These are phyloP conservation scores for Haberlea rhodopensis DNA, from an alignment of 257 asterid species.

Conservation along the genomic window DNA sequence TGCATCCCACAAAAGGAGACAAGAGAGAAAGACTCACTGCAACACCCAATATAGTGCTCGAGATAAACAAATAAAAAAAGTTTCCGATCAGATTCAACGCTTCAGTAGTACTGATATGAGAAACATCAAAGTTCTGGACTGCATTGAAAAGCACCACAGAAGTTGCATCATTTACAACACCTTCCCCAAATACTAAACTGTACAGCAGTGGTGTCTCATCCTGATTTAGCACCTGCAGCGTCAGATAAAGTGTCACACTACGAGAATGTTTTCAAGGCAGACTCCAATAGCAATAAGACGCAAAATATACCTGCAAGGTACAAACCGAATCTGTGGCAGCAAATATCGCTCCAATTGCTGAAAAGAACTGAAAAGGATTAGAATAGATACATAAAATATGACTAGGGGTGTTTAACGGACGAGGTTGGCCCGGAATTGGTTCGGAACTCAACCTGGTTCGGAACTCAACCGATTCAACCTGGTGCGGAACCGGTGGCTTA, in stretches of 20 bases:
- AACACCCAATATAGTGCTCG: conserved; percentile 55
- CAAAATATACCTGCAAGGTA: conserved; percentile 54
- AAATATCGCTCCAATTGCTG: conserved; percentile 73
- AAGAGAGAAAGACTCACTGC: conserved; percentile 38
- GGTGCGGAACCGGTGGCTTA: no score
- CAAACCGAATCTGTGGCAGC: conserved; percentile 77
- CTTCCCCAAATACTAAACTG: conserved; percentile 73
- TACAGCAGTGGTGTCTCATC: conserved; percentile 64
- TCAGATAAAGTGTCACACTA: conserved; percentile 18
- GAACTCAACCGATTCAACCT: no score
- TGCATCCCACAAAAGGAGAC: background rate
- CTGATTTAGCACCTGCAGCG: conserved; percentile 54
- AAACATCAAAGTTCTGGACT: conserved; percentile 55
- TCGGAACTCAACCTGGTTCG: no score
- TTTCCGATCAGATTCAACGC: conserved; percentile 49
- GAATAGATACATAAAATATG: conserved; percentile 16
- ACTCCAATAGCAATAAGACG: conserved; percentile 15
- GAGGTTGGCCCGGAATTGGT: no score
- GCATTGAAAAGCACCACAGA: conserved; percentile 77
- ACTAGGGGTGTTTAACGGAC: no score
- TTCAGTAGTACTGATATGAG: conserved; percentile 33
- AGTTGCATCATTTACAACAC: conserved; percentile 72
- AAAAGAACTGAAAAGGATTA: conserved; percentile 24
- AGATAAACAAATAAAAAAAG: conserved; percentile 45
- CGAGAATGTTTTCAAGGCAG: background rate